Percentiles rank a stretch among this genome's conserved stretches.
phyloP scores from a whole-genome alignment of 139 green algal species.

The Chlamydomonas schloesseri region DNA sequence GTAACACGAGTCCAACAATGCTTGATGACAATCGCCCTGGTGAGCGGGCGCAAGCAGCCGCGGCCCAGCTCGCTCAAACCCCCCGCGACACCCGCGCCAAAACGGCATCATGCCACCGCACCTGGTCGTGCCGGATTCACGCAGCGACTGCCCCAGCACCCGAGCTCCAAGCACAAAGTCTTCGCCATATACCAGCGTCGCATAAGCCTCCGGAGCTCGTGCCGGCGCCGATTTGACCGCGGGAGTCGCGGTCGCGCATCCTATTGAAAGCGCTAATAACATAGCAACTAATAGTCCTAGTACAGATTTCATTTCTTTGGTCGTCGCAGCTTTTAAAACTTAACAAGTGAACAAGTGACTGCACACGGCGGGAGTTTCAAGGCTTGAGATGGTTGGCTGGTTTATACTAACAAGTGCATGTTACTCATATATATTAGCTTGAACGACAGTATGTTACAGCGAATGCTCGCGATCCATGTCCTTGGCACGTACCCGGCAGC shows the following conservation, averaged over 20 bases:
- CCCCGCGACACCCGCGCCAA: not conserved
- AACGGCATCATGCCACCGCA: not conserved
- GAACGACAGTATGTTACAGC: too few species aligned
- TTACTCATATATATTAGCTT: too few species aligned
- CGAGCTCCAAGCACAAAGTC: constrained; percentile 71
- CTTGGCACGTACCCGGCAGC: too few species aligned
- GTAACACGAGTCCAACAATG: not conserved
- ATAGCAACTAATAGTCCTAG: too few species aligned
- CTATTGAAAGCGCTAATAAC: too few species aligned
- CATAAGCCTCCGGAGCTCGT: constrained; percentile 63
- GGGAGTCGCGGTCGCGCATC: not conserved
- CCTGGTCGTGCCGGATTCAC: constrained; percentile 61
- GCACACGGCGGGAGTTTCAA: too few species aligned
- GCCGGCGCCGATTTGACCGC: not conserved
- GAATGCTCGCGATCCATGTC: too few species aligned
- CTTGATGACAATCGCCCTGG: not conserved
- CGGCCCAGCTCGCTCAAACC: not conserved
- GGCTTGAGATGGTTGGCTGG: too few species aligned
- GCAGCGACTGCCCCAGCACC: constrained; percentile 74
- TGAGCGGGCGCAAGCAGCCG: not conserved
- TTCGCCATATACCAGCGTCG: constrained; percentile 75
- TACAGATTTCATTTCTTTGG: too few species aligned
- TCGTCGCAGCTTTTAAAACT: too few species aligned
- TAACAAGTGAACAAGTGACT: too few species aligned
- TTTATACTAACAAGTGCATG: too few species aligned